Base-by-base conservation (phyloP, 345 rosid species). In the Barbarea vulgaris region DNA sequence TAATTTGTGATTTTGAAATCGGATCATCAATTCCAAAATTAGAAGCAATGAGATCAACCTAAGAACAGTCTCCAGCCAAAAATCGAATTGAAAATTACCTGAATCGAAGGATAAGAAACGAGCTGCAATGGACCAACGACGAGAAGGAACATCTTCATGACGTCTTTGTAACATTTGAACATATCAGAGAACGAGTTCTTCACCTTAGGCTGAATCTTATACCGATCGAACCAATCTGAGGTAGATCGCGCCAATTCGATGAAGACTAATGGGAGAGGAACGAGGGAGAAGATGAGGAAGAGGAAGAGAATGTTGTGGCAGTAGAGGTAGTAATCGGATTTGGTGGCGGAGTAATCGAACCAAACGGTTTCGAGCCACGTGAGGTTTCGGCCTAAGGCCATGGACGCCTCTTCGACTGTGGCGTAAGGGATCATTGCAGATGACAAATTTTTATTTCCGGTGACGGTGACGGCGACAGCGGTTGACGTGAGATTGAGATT, bases 151-250 rank as follows among this genome's bases (percentile, higher is more conserved):
- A 80, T 79, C 51, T 76, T 48, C 83, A 87, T 76, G 18, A 91
- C 97, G 72, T 86, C 91, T 83, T 60, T 83, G 71, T 87, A 93
- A 41, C 98, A 91, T 11, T 58, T 72, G 24, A 87, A 41, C 77
- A 89, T 83, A 55, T 89, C 90, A 3, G 87, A 62, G 4, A 64
- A 61, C 0, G 96, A 83, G 47, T 77, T 52, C 48, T 75, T 77
- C 52, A 87, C 90, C 65, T 91, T 93, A n/a, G 97, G 91, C 77
- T 93, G 98, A 78, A 93, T 83, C 85, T 93, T 93, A 81, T 80
- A 81, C 75, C 73, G 79, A 75, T 50, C 52, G 77, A 55, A 82
- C 81, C 64, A 88, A 22, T 25, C 57, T 27, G 86, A 69, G 19
- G 69, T 41, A 34, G 85, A 83, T 70, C 81, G 77, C 64, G 79